phyloP scores from a whole-genome alignment of 495 filamentous ascomycete genomes.

The Penicillium cataractarum region DNA sequence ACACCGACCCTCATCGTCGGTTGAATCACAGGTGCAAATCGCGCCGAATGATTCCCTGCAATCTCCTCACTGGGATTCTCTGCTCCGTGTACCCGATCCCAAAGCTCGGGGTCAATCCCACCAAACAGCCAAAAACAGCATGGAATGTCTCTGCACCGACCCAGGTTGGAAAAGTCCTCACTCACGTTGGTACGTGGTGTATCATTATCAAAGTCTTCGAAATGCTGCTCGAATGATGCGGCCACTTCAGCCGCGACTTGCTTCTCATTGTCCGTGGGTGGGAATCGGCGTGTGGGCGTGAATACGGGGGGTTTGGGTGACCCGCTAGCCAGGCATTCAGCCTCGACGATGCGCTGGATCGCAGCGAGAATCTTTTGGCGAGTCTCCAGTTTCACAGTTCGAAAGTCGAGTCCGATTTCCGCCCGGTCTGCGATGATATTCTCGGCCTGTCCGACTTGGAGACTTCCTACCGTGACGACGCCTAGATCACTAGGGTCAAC shows the following conservation, averaged over 20 bases:
- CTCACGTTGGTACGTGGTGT: conserved; percentile 42
- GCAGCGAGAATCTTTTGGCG: conserved; percentile 44
- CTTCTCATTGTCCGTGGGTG: conserved; percentile 47
- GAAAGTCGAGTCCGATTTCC: conserved; percentile 51
- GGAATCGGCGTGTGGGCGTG: conserved; percentile 48
- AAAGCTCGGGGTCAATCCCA: conserved; percentile 44
- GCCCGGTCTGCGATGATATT: conserved; percentile 57
- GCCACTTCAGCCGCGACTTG: conserved; percentile 32
- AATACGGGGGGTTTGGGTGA: conserved; percentile 49
- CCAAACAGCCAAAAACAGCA: conserved; percentile 53
- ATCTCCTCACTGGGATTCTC: conserved; percentile 34
- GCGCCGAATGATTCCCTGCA: conserved; percentile 59
- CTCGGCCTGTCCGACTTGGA: conserved; percentile 56
- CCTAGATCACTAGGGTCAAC: conserved; percentile 50
- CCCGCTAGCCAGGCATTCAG: conserved; percentile 52
- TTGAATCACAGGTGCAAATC: conserved; percentile 65
- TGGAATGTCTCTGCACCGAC: conserved; percentile 39
- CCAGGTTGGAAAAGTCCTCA: conserved; percentile 53
- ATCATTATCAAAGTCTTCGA: conserved; percentile 47
- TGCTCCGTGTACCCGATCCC: conserved; percentile 43
- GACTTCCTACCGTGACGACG: conserved; percentile 55
- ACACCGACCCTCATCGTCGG: conserved; percentile 61
- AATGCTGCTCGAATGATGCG: conserved; percentile 39
- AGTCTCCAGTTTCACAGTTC: conserved; percentile 44
- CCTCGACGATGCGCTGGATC: conserved; percentile 53